Evolutionary conservation across 148 eudicot species (phyloP), one percentile per base, ranked within the genome.

Genomic region (Camellia granthamiana): DNA sequence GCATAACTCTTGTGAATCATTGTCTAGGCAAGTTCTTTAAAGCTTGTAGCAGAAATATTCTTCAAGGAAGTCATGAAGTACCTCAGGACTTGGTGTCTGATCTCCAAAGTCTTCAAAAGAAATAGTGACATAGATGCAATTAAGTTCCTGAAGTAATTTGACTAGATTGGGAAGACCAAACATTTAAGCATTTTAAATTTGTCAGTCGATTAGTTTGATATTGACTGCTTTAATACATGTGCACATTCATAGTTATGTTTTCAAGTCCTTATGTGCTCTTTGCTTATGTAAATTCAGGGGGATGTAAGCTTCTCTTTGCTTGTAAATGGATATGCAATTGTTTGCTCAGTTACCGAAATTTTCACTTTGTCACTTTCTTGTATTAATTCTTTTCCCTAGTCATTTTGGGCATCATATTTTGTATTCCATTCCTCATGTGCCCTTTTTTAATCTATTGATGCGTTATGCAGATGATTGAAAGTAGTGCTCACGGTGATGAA

Each of bases 401-500:
- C 59, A 56, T 15, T 65, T 74, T 6, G 69, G 52, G 8, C 41
- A 18, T 47, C 12, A 19, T n/a, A 38, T 14, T 21, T 49, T 81
- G 56, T 75, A 30, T 58, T 75, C 59, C 21, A n/a, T 64, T 49
- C 7, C 21, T 18, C 43, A 69, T 51, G 30, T 75, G 12, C 38
- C 54, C 12, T 46, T 61, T 41, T 60, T 38, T 69, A 49, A 70
- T 42, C 5, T 38, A 19, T 70, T 30, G 1, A 42, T 21, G 3
- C n/a, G 19, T 18, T 74, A 5, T 77, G 52, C 89, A 96, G 99
- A 94, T 96, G 98, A 85, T 96, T 79, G 99, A 96, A 86, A 96
- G 99, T 84, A 92, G 99, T 79, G 95, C 88, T 47, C 99, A 88
- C 79, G 98, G 97, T 60, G 99, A 96, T 80, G 99, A 96, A 44